Base-by-base conservation (phyloP, 495 filamentous ascomycete genomes). In the Daldinia grandis region DNA sequence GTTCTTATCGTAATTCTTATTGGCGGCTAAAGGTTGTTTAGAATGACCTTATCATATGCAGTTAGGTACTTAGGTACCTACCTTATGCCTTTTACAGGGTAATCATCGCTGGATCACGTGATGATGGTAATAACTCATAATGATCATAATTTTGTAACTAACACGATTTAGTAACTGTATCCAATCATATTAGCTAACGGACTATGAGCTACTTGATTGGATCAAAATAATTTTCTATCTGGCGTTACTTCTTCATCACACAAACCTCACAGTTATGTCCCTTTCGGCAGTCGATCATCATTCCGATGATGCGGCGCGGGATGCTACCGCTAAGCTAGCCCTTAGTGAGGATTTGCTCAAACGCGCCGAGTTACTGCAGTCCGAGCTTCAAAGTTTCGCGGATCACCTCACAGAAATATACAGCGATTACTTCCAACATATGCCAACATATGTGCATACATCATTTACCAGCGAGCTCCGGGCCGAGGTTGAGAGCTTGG, bases 361-460 rank as follows among this genome's bases (percentile, higher is more conserved):
- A 28, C 50, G 68, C 24, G 70, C 62, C 21, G 50, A 62, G 35
- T 62, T 31, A 15, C 33, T 77, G 17, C 75, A 72, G 68, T 72
- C 75, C n/a, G 75, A 77, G 59, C 42, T 76, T 6, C 55, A 74
- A 24, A 62, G 42, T 33, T 77, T 77, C 27, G 63, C 71, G 0
- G 62, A 63, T 7, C 75, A 77, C 50, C 33, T 77, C 35, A 33
- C 47, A 40, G 42, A 71, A 5, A 57, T 72, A 1, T 76, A 76
- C 35, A 42, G 50, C 27, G 73, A 68, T 28, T 77, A 77, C 25
- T 74, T 72, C 50, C 75, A 77, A 49, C 64, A 76, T 30, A 57
- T 72, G 19, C 71, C 73, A 17, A 63, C 54, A 7, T 64, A 77
- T 44, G 66, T 74, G 44, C 70, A 76, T 47, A 28, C 66, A 4